Percentiles rank a stretch among this genome's conserved stretches.
Conservation (phyloP, 768 basidiomycete genomes). For the Lactifluus echinatus region DNA sequence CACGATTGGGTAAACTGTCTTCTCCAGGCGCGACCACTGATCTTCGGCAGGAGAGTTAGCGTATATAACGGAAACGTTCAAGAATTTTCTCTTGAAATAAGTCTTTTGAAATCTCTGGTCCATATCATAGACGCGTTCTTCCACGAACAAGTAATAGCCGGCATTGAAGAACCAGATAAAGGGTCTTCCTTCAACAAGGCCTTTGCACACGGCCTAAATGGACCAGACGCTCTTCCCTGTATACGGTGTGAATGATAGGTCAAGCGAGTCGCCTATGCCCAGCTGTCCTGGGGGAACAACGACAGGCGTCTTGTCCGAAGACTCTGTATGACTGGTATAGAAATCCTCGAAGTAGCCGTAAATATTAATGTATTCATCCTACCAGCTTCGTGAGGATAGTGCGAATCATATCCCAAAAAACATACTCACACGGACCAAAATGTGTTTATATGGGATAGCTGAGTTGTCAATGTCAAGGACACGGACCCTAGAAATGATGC, state of each 20-base stretch:
- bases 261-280: too few relatives aligned
- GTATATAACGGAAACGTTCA: background rate
- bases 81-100: background rate
- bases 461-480: background rate
- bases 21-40: background rate
- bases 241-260: background rate
- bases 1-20: background rate
- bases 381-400: background rate
- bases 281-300: background rate
- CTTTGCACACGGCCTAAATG: background rate
- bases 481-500: too few relatives aligned
- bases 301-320: background rate
- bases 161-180: background rate
- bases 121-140: background rate
- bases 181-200: background rate
- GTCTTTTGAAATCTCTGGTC: background rate
- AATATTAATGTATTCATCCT: background rate
- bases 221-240: background rate
- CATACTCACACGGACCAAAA: background rate
- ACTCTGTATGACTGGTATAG: background rate
- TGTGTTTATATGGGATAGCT: background rate
- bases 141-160: background rate
- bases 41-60: background rate
- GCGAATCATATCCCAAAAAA: background rate
- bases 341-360: background rate